Evolutionary conservation across 192 early-diverging fungal genomes (phyloP).

Genomic region (Coemansia sp.): DNA sequence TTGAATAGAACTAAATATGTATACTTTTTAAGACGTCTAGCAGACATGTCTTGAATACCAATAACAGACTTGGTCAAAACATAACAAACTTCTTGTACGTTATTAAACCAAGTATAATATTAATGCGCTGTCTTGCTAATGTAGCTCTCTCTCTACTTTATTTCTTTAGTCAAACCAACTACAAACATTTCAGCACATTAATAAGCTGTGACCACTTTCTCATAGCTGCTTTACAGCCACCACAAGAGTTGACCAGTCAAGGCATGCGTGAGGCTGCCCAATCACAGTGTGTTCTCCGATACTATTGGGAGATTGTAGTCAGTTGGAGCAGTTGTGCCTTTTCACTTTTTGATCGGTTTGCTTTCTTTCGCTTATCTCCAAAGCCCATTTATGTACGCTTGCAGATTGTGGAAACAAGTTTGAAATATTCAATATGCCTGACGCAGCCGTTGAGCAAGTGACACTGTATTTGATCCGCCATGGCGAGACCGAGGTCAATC

Average conservation of each 20-base stretch:
- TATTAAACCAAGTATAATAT: too few relatives aligned
- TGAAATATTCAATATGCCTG: background rate
- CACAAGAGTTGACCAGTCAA: too few relatives aligned
- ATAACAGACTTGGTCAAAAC: constrained; percentile 89
- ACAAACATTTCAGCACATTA: too few relatives aligned
- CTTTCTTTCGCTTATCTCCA: background rate
- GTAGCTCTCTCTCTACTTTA: too few relatives aligned
- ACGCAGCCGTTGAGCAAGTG: background rate
- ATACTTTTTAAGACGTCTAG: constrained; percentile 92
- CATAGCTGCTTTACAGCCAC: background rate
- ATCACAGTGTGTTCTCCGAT: background rate
- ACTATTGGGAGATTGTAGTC: background rate
- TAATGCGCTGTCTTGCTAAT: too few relatives aligned
- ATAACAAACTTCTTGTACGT: constrained; percentile 22
- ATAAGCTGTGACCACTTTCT: background rate
- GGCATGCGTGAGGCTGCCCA: constrained; percentile 19
- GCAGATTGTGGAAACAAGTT: too few relatives aligned
- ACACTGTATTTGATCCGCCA: constrained; percentile 51
- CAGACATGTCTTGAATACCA: constrained; percentile 86
- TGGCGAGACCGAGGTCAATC: constrained; percentile 53
- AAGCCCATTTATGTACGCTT: too few relatives aligned
- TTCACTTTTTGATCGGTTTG: background rate
- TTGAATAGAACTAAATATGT: constrained; percentile 93
- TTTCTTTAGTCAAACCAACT: too few relatives aligned
- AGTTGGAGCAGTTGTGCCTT: background rate